Evolutionary conservation across 495 filamentous ascomycete species (phyloP), one percentile per base, ranked within the genome.

Genomic region (Penicillium salamii): DNA sequence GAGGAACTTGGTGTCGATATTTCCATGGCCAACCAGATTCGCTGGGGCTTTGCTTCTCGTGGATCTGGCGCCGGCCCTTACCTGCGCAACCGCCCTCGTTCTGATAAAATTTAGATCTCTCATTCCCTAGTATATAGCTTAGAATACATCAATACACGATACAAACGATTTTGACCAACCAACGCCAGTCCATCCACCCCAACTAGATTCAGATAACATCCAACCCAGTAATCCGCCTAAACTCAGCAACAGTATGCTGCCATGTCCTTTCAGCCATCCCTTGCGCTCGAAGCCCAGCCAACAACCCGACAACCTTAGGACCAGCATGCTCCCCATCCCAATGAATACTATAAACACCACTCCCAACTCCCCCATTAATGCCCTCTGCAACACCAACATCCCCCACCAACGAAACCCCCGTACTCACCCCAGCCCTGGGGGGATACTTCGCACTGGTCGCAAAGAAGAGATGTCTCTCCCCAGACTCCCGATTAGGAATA

Each of bases 1-100:
- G 81, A 89, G 54, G 85, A 89, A 38, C 54, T 89, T 36, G 78
- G 75, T 8, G 67, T 83, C 11, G 71, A 83, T 51, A 81, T 87
- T 15, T 65, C 80, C 35, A 77, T 81, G 54, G 81, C 85, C 1
- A 80, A 82, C 42, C 86, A 89, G 70, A 87, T 87, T 44, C 66
- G 79, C 2, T 87, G 83, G 84, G 82, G 67, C 21, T 70, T 68
- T 33, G 26, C 50, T 1, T 47, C 49, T 35, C 60, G 62, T 20
- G 62, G 60, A 13, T 61, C 52, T 28, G 61, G 58, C 21, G 60
- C 52, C 24, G 61, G 60, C 13, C 45, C 48, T 12, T 63, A 60
- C 21, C 43, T 63, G 46, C 55, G 53, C 19, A 60, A 60, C 46
- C 28, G 44, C 40, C 42, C 39, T 14, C 28, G 44, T 37, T 38